Conservation (phyloP, 768 basidiomycete species). For the Boletus coccyginus region DNA sequence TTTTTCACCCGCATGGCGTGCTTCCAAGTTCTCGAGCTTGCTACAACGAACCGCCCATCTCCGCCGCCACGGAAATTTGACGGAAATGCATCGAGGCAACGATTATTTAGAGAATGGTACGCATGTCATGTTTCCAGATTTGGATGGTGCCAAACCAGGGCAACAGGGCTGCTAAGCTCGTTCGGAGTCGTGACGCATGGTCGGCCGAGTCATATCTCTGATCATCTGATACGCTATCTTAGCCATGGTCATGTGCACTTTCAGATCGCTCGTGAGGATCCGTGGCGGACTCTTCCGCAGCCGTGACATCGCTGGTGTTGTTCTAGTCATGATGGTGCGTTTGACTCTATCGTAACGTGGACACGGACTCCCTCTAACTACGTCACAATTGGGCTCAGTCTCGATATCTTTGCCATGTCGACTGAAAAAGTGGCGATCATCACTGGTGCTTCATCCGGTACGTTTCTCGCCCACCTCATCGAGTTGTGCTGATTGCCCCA, state of each 20-base stretch:
- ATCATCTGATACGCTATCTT: background rate
- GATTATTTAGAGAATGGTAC: background rate
- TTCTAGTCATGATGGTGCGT: too few species aligned
- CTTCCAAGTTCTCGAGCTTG: background rate
- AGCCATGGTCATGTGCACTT: background rate
- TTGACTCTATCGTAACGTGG: background rate
- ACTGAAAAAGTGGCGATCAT: constrained; percentile 70
- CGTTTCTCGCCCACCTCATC: background rate
- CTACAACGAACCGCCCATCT: background rate
- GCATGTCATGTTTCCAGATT: background rate
- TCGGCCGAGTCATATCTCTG: too few species aligned
- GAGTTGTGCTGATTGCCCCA: background rate
- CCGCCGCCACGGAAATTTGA: background rate
- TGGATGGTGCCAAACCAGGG: background rate
- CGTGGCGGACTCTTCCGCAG: background rate
- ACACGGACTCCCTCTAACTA: background rate
- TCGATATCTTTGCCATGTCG: constrained; percentile 31
- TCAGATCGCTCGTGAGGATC: too few species aligned
- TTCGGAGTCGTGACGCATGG: too few species aligned
- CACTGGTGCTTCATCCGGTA: constrained; percentile 82
- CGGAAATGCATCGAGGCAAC: too few species aligned
- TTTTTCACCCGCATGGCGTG: background rate
- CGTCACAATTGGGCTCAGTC: background rate
- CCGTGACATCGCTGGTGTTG: background rate
- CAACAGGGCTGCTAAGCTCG: too few species aligned